Percentiles rank a stretch among this genome's conserved stretches.
phyloP scores from a whole-genome alignment of 257 asterid species.

The Penstemon eatonii region DNA sequence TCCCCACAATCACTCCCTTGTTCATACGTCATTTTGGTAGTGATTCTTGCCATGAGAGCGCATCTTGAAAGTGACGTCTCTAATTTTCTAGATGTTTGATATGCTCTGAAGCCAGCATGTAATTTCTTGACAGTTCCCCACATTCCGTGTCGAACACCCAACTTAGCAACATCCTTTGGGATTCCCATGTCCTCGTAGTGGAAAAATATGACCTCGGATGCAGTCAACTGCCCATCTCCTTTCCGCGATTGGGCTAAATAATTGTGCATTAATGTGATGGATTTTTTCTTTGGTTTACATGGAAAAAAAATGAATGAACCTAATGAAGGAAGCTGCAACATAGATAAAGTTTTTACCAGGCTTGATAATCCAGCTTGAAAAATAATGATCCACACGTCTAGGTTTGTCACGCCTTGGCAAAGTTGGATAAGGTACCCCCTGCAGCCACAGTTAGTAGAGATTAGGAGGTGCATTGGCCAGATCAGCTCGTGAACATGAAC shows the following conservation, averaged over 20 bases:
- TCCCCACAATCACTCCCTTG: constrained; percentile 35
- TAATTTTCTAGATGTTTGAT: constrained; percentile 51
- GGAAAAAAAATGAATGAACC: not conserved
- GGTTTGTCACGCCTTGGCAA: constrained; percentile 83
- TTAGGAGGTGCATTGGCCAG: not conserved
- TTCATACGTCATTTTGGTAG: constrained; percentile 34
- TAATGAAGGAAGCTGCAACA: not conserved
- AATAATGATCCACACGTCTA: constrained; percentile 84
- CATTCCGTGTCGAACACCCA: constrained; percentile 97
- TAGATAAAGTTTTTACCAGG: constrained; percentile 37
- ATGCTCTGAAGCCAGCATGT: constrained; percentile 79
- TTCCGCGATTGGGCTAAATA: constrained; percentile 67
- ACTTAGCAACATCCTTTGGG: constrained; percentile 88
- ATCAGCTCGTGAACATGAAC: not conserved
- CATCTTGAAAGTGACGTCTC: constrained; percentile 47
- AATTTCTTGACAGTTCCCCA: constrained; percentile 97
- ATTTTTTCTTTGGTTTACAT: not conserved
- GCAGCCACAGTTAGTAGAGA: constrained; percentile 29
- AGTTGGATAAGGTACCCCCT: constrained; percentile 77
- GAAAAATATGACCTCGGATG: constrained; percentile 79
- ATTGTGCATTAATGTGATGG: not conserved
- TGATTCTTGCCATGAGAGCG: constrained; percentile 52
- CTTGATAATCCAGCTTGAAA: constrained; percentile 91
- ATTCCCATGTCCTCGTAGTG: constrained; percentile 99
- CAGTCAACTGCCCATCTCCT: constrained; percentile 71